Base-by-base conservation (phyloP, 768 basidiomycete species). In the Rubroboletus satanas region DNA sequence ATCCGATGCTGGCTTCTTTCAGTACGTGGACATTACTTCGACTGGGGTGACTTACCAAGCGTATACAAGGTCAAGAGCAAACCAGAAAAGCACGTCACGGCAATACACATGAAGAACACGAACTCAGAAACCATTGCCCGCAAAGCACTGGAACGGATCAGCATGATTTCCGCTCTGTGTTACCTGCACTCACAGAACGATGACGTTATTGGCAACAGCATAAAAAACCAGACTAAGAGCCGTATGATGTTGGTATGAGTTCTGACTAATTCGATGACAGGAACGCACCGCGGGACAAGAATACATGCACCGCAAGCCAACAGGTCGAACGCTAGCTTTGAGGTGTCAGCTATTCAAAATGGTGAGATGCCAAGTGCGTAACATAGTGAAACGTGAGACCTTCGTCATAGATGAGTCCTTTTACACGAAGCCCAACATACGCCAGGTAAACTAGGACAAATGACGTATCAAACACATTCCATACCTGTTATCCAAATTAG, bases 391-490 rank as follows among this genome's bases (percentile, higher is more conserved):
- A 51, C 1, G 57, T 75, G 52, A 45, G 35, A 88, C 84, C 64
- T 60, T 92, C 77, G 29, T 73, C 64, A 52, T 72, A 60, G 14
- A 75, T 62, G 14, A 93, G 72, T 0, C 89, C 92, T 59, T 80
- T 79, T 46, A 83, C 71, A 41, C 93, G 81, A 55, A 92, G 71
- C 7, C 69, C 77, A 3, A 88, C 66, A 67, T 90, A 96, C 7
- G 75, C 76, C 26, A 89, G 62, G 68, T 88, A 92, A 45, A 93
- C 75, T 26, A 83, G 55, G 56, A 84, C 78, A 66, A 91, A 91
- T 0, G 81, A 78, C 23, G 88, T 84, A 70, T 91, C 93, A 61
- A 95, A 93, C 6, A 83, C 86, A 65, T 93, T 95, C 93, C 93
- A 96, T 59, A 94, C 83, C 90, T 94, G 61, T 18, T 46, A 39